Conservation (phyloP, 306 rosid species). For the Rosa lucieae region DNA sequence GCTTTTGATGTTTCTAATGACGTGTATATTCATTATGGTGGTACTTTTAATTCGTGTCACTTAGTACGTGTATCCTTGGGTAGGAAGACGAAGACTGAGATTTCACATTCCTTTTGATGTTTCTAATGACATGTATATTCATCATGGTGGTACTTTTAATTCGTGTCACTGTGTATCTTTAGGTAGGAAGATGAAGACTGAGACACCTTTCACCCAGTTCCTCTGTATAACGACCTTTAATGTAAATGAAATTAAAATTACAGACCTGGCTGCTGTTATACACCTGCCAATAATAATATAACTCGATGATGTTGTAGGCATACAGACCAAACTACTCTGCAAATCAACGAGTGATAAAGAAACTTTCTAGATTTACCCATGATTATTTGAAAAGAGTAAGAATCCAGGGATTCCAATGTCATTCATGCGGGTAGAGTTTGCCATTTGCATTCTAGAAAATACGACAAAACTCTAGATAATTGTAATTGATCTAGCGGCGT, state of each 20-base stretch:
- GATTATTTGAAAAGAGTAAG: no score
- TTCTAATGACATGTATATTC: no score
- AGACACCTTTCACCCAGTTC: not conserved
- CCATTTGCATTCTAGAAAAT: no score
- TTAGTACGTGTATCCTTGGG: not conserved
- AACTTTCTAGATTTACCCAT: no score
- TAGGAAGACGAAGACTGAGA: not conserved
- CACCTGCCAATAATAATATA: not conserved
- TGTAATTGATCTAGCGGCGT: no score
- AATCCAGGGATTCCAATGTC: no score
- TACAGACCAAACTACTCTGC: no score
- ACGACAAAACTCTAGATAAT: no score
- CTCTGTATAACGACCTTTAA: not conserved
- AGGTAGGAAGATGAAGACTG: not conserved
- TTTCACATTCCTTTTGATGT: not conserved
- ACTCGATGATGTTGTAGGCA: not conserved
- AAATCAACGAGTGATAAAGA: no score
- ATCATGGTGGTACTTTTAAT: no score
- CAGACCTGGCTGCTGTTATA: not conserved
- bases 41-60: slow-evolving; percentile 89
- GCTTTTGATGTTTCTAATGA: slow-evolving; percentile 70
- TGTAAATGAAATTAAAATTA: not conserved
- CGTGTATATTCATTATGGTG: slow-evolving; percentile 75
- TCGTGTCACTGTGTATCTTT: no score
- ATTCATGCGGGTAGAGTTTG: no score